phyloP scores from a whole-genome alignment of 2,329 filamentous ascomycete genomes.

The Botrytis aclada region DNA sequence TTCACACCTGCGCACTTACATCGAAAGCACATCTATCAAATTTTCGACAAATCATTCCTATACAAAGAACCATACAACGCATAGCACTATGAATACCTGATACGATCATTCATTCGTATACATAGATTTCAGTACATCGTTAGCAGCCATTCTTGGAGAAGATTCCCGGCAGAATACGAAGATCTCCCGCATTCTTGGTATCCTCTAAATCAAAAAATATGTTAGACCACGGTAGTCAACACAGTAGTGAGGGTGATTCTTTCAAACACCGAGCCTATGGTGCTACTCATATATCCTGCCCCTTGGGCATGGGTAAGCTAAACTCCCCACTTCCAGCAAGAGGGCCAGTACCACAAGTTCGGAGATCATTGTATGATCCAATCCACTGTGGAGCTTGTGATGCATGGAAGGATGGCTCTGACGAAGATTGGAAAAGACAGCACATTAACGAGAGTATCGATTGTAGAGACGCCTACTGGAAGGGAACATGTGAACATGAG shows the following conservation, averaged over 20 bases:
- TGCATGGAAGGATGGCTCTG: rapidly evolving
- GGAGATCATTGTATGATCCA: neutral
- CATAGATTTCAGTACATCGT: neutral
- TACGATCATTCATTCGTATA: neutral
- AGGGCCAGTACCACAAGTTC: neutral
- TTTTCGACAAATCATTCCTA: neutral
- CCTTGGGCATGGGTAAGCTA: neutral
- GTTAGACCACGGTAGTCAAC: neutral
- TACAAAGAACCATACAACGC: neutral
- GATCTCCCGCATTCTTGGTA: neutral
- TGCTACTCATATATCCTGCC: neutral
- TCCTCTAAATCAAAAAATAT: neutral
- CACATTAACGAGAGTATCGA: neutral
- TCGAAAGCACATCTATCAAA: neutral
- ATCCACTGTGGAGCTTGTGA: neutral
- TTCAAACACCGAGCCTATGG: neutral
- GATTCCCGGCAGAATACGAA: neutral
- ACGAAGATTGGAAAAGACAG: neutral
- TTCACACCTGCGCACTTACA: neutral
- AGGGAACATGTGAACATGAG: neutral
- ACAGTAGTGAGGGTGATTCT: neutral
- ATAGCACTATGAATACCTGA: neutral
- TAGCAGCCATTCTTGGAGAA: neutral
- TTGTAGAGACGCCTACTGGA: neutral
- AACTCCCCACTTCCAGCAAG: neutral